Conservation (phyloP, 73 alveolate genomes). For the Urostyla sp. region DNA sequence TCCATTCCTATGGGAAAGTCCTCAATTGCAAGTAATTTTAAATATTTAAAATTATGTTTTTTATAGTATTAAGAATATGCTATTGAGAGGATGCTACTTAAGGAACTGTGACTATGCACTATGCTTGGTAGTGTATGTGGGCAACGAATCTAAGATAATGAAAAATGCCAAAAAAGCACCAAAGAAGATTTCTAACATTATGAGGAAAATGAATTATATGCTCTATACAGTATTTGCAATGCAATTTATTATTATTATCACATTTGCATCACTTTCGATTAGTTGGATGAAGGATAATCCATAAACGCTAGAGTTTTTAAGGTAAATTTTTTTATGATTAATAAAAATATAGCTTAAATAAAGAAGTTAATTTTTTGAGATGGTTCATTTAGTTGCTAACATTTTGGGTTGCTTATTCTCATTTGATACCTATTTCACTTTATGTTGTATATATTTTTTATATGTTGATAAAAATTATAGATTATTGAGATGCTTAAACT, state of each 20-base stretch:
- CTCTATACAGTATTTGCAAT: conserved; percentile 67
- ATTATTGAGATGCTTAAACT: conserved; percentile 79
- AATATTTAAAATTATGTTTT: background rate
- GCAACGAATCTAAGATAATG: conserved; percentile 87
- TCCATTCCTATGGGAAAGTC: conserved; percentile 3
- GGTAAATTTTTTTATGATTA: background rate
- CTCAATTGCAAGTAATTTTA: background rate
- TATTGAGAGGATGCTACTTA: conserved; percentile 83
- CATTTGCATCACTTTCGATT: conserved; percentile 41
- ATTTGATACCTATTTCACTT: conserved; percentile 85
- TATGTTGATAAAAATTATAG: too few relatives aligned
- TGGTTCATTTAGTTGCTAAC: conserved; percentile 52
- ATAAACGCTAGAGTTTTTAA: too few relatives aligned
- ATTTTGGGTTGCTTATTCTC: conserved; percentile 83
- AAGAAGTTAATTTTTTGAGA: background rate
- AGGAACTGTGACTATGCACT: conserved; percentile 75
- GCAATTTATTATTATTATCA: conserved; percentile 14
- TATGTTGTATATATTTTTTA: too few relatives aligned
- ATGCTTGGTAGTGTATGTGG: conserved; percentile 82
- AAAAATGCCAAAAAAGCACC: conserved; percentile 86
- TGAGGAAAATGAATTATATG: conserved; percentile 84
- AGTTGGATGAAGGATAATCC: too few relatives aligned
- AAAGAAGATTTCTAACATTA: conserved; percentile 80
- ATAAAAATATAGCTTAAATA: background rate
- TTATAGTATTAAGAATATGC: conserved; percentile 74